Conservation (phyloP, 2,329 filamentous ascomycete species). For the Fusarium liriodendri region DNA sequence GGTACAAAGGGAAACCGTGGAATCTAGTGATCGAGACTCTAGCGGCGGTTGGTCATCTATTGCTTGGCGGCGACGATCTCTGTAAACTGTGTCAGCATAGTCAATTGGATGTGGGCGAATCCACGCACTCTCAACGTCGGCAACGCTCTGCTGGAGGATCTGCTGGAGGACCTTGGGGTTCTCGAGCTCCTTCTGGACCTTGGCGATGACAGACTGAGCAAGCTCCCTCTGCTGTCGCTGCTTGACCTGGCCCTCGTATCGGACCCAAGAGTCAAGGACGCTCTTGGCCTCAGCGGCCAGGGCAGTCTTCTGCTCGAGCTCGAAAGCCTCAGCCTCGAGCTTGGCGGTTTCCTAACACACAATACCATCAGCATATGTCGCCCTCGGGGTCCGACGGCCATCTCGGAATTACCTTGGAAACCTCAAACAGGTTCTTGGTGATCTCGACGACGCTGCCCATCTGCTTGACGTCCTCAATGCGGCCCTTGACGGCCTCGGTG, state of each 20-base stretch:
- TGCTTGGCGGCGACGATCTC: constrained; percentile 73
- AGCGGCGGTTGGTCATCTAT: constrained; percentile 60
- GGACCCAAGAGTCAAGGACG: constrained; percentile 97
- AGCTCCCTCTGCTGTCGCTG: constrained; percentile 98
- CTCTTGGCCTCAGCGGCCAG: constrained; percentile 92
- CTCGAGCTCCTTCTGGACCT: constrained; percentile 98
- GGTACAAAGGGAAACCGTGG: constrained; percentile 63
- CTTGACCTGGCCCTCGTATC: constrained; percentile 99
- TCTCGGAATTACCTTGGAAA: constrained; percentile 83
- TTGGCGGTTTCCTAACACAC: constrained; percentile 86
- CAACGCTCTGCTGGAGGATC: constrained; percentile 96
- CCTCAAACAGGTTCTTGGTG: constrained; percentile 96
- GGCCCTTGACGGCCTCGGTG: constrained; percentile 92
- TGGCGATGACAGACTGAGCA: constrained; percentile 91
- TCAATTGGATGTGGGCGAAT: not conserved
- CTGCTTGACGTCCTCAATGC: constrained; percentile 95
- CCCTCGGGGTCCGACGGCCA: constrained; percentile 11
- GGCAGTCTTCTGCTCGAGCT: constrained; percentile 96
- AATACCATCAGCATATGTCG: constrained; percentile 34
- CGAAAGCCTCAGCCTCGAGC: constrained; percentile 95
- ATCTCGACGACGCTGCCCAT: constrained; percentile 94
- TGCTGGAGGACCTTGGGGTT: constrained; percentile 97
- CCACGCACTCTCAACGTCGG: constrained; percentile 90
- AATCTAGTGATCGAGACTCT: constrained; percentile 52
- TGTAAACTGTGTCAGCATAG: constrained; percentile 54